A percentile compares a stretch with the other conserved stretches of the same genome.
Evolutionary conservation across 1,139 yeast genomes (phyloP).

Genomic region (Pichia sp.): DNA sequence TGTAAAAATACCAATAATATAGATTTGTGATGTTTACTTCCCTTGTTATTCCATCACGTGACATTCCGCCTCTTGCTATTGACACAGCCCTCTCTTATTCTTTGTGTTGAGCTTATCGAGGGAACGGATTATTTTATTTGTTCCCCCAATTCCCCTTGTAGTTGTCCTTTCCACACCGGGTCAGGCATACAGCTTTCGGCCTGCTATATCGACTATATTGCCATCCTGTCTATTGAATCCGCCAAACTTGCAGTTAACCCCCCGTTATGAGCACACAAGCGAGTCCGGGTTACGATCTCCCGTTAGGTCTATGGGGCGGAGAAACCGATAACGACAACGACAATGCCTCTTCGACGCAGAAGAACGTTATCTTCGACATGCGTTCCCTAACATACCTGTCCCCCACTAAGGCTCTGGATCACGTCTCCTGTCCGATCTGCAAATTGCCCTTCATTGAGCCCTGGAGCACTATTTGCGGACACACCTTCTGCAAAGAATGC

Average conservation of each 20-base stretch:
- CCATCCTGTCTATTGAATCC: too few species aligned
- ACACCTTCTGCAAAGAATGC: constrained; percentile 54
- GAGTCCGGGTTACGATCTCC: not conserved
- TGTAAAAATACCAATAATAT: not conserved
- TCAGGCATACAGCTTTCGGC: too few species aligned
- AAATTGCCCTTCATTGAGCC: constrained; percentile 55
- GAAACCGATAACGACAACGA: not conserved
- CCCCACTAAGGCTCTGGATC: constrained; percentile 37
- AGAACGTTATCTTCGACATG: constrained; percentile 19
- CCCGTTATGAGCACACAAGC: not conserved
- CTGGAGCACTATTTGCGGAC: constrained; percentile 56
- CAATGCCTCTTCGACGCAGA: not conserved
- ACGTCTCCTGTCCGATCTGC: constrained; percentile 55
- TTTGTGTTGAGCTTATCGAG: not conserved
- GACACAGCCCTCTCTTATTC: not conserved
- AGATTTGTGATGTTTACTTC: too few species aligned
- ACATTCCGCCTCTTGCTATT: too few species aligned
- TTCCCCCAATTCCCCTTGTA: not conserved
- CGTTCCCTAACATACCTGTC: constrained; percentile 31
- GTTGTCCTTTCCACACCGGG: not conserved
- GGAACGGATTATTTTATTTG: not conserved
- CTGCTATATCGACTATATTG: too few species aligned
- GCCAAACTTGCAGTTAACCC: too few species aligned
- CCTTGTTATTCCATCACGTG: too few species aligned
- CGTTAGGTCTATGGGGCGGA: not conserved